These are phyloP conservation scores for Conticribra weissflogii DNA, from an alignment of 108 stramenopile genomes.

Conservation along the genomic window DNA sequence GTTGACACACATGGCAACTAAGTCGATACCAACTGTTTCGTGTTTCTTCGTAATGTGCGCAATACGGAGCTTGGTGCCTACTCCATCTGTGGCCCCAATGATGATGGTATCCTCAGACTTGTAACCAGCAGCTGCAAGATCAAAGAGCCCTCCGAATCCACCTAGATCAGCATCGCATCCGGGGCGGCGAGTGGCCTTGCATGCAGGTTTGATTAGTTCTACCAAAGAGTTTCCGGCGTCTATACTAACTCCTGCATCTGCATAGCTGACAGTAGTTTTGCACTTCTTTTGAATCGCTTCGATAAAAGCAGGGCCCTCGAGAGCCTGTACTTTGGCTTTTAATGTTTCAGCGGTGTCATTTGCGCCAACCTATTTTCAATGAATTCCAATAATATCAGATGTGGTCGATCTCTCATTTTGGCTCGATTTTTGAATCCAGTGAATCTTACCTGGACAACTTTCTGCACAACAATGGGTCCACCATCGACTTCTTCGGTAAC, in stretches of 20 bases:
- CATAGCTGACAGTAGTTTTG: conserved; percentile 87
- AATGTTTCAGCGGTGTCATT: conserved; percentile 95
- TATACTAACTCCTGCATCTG: conserved; percentile 96
- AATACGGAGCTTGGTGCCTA: conserved; percentile 97
- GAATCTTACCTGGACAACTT: conserved; percentile 54
- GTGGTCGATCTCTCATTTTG: neutral
- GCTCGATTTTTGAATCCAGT: too few relatives aligned
- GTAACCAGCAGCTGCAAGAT: conserved; percentile 94
- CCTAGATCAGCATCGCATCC: conserved; percentile 97
- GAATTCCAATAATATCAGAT: conserved; percentile 3
- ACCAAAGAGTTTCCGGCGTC: conserved; percentile 96
- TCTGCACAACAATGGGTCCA: conserved; percentile 96
- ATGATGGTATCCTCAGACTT: conserved; percentile 89
- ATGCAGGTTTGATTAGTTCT: conserved; percentile 94
- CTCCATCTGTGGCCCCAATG: conserved; percentile 97
- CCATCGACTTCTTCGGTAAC: conserved; percentile 97
- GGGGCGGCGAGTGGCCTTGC: conserved; percentile 88
- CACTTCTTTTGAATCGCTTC: conserved; percentile 88
- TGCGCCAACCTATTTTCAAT: conserved; percentile 52
- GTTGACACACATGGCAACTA: conserved; percentile 99
- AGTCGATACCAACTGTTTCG: conserved; percentile 92
- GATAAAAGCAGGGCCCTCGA: conserved; percentile 95
- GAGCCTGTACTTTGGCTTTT: conserved; percentile 94
- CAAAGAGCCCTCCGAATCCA: conserved; percentile 97
- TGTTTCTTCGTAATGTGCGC: conserved; percentile 86